Percentiles rank a stretch among this genome's conserved stretches.
These are phyloP conservation scores for Adansonia digitata DNA, from an alignment of 345 rosid species.

Conservation along the genomic window DNA sequence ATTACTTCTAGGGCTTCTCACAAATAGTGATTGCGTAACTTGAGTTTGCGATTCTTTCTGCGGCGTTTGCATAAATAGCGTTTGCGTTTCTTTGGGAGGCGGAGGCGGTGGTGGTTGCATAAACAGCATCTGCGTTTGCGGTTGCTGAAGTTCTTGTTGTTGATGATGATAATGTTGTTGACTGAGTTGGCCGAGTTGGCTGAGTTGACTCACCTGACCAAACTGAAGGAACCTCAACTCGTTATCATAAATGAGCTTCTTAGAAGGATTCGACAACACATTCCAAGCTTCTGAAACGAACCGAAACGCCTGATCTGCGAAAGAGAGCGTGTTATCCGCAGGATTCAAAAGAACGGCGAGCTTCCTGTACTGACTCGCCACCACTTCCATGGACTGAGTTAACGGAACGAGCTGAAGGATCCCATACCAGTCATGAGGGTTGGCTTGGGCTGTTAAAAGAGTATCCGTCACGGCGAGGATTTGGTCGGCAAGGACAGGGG, in stretches of 20 bases:
- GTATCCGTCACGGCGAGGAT: slow-evolving; percentile 79
- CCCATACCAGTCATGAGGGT: slow-evolving; percentile 66
- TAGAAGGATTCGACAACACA: slow-evolving; percentile 61
- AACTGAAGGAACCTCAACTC: slow-evolving; percentile 65
- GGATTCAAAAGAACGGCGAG: slow-evolving; percentile 73
- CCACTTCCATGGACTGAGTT: slow-evolving; percentile 56
- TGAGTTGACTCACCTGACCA: slow-evolving; percentile 38
- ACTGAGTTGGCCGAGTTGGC: slow-evolving; percentile 27
- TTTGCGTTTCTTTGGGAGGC: slow-evolving; percentile 3
- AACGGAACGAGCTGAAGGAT: slow-evolving; percentile 69
- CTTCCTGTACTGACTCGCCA: slow-evolving; percentile 75
- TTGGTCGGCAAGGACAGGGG: slow-evolving; percentile 61
- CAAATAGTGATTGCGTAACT: not conserved
- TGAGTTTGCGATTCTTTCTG: not conserved
- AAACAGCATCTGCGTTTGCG: slow-evolving; percentile 18
- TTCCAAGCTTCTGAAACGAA: slow-evolving; percentile 82
- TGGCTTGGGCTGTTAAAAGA: slow-evolving; percentile 52
- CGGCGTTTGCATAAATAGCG: slow-evolving; percentile 7
- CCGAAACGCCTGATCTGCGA: slow-evolving; percentile 67
- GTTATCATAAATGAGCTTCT: slow-evolving; percentile 64
- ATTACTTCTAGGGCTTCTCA: slow-evolving; percentile 14
- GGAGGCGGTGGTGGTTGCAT: slow-evolving; percentile 22
- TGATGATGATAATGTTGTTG: slow-evolving; percentile 1
- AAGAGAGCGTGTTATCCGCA: slow-evolving; percentile 51
- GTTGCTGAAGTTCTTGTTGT: slow-evolving; percentile 9